Evolutionary conservation across 2,329 filamentous ascomycete genomes (phyloP), one percentile per base, ranked within the genome.

Genomic region (Laburnicola sp.): DNA sequence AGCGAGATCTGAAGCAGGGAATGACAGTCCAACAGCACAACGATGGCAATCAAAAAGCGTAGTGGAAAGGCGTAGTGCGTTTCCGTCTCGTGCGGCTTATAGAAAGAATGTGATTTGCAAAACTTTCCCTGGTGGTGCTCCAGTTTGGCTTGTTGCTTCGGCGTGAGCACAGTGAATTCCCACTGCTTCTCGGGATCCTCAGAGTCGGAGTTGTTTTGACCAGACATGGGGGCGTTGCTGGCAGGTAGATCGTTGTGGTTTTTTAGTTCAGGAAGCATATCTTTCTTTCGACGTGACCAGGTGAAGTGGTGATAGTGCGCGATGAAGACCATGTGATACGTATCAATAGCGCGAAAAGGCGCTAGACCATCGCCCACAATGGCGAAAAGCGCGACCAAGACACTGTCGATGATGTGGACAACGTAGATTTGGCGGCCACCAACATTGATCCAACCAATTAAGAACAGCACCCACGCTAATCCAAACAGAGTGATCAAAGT

Each of bases 371-470:
- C 85, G 1, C 85, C 85, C 4, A 86, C 76, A 3, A 85, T 69
- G 2, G 83, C 86, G 60, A 87, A 88, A 8, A 83, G 65, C 1
- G 83, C 83, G 2, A 86, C 85, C 1, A 87, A 72, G 0, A 82
- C 67, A 7, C 82, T 83, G 64, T 87, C 82, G 21, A 77, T 74
- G 16, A 81, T 67, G 56, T 86, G 78, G 11, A 78, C 72, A 2
- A 80, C 74, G 11, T 78, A 93, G 3, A 83, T 75, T 68, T 93
- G 87, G 61, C 80, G 79, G 27, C 84, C 82, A 21, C 88, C 89
- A 21, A 93, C 86, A 57, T 91, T 91, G 66, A 94, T 89, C 90
- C 90, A 95, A 41, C 83, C 89, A 68, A 96, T 96, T 48, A 95
- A 77, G 74, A 93, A 94, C n/a, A 95, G 80, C 1, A 96, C 90